phyloP scores from a whole-genome alignment of 164 flowering plant species.

The Macadamia integrifolia region DNA sequence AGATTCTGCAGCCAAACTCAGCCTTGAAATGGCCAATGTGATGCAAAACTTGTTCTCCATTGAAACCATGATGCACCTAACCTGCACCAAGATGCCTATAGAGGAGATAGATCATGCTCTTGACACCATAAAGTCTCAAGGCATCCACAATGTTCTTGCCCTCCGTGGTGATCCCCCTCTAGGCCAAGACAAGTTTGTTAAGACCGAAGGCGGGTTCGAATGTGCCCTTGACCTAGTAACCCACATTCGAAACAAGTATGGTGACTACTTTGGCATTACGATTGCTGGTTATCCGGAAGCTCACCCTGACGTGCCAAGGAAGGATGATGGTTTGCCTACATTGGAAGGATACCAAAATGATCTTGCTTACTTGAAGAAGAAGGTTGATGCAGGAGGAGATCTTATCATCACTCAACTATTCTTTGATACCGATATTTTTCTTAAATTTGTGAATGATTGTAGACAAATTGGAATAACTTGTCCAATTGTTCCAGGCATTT shows the following conservation, averaged over 20 bases:
- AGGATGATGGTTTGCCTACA: slow-evolving; percentile 49
- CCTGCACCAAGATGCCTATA: slow-evolving; percentile 98
- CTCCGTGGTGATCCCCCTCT: slow-evolving; percentile 95
- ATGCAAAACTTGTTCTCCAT: slow-evolving; percentile 95
- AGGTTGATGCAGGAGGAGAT: slow-evolving; percentile 33
- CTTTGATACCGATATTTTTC: no score
- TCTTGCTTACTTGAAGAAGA: slow-evolving; percentile 77
- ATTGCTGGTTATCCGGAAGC: slow-evolving; percentile 99
- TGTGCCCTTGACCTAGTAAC: slow-evolving; percentile 89
- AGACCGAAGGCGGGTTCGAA: slow-evolving; percentile 82
- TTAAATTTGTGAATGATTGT: no score
- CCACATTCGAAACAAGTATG: slow-evolving; percentile 68
- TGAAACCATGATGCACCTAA: slow-evolving; percentile 97
- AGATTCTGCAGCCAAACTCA: slow-evolving; percentile 90
- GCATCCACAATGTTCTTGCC: slow-evolving; percentile 92
- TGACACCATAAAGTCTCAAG: slow-evolving; percentile 58
- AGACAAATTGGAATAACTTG: no score
- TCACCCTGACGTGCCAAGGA: slow-evolving; percentile 77
- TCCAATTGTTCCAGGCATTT: no score
- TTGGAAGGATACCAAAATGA: slow-evolving; percentile 64
- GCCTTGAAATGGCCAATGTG: slow-evolving; percentile 75
- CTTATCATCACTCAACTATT: no score
- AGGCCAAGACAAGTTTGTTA: slow-evolving; percentile 96
- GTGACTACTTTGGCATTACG: slow-evolving; percentile 91
- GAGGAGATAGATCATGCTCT: slow-evolving; percentile 90